Base-by-base conservation (phyloP, 345 rosid genomes). In the Conringia planisiliqua region DNA sequence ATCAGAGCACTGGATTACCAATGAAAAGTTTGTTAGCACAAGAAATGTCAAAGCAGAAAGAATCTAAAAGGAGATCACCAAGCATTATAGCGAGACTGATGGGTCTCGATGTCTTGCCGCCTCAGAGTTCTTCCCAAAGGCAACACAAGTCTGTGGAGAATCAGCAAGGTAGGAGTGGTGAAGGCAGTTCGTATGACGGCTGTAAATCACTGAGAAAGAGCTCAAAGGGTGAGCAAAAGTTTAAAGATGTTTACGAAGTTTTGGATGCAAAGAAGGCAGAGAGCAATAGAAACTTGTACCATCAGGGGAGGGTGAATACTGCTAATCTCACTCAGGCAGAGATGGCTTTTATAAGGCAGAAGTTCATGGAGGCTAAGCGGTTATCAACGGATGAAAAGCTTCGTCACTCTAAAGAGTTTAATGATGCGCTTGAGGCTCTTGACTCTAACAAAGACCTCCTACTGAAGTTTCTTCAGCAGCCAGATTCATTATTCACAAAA, bases 201-300 rank as follows among this genome's bases (percentile, higher is more conserved):
- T 78, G 80, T 13, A 76, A 78, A 42, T 88, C 97, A 47, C 82
- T 86, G 14, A 82, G 85, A 79, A 90, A 82, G 71, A 84, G 84
- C 80, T 90, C 93, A 10, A 89, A 79, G 81, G 87, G 83, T 50
- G 93, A 90, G 64, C 87, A 88, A 48, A 97, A 92, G 70, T 96
- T 90, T 70, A 96, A 96, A 80, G 99, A 96, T 84, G 99, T 96
- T 39, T 92, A 80, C 59, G 99, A 96, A 84, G 98, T 96, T 79
- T 75, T 83, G 46, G 99, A 96, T 57, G 71, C 86, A 32, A 70
- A 83, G 16, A 86, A 78, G 82, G 78, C 74, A 73, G 87, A 79
- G 80, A 82, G 71, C 72, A 61, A 54, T 59, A 66, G 78, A 73
- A 42, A 66, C 73, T 72, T 72, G 6, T 74, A 72, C 67, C 79